Evolutionary conservation across 371 early-diverging fungal species (phyloP), one percentile per base, ranked within the genome.

Genomic region (Dichotomocladium elegans): DNA sequence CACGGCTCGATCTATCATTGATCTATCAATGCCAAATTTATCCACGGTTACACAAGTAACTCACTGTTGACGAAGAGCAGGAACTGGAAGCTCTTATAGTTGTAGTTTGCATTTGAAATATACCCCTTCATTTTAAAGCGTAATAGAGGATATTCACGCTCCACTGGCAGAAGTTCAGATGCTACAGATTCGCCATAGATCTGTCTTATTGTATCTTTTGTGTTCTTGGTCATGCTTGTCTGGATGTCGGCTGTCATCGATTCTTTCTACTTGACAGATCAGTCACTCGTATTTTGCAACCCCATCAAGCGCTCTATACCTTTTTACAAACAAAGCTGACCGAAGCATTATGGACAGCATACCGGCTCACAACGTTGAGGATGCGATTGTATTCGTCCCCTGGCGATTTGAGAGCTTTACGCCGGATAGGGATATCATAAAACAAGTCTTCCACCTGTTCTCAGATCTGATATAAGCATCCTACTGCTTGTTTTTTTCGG

Each of bases 61-160:
- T 50, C 82, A 88, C 89, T 83, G 67, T 99, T 99, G 63, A 99
- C 95, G 62, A 99, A 99, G 10, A 98, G 66, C 2, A 98, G 64
- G 44, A 98, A 83, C 1, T 69, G 74, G 59, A 87, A 77, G 58
- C 87, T 86, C 55, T 90, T 92, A 57, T 80, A 79, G 47, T 74
- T 84, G 66, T 86, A 93, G 47, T 94, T 89, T 12, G 94, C 89
- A 58, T 93, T 90, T 4, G 93, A 85, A 3, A 94, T 74, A 50
- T 79, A 74, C 14, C 90, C 94, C 8, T 79, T 74, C 56, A 85
- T 64, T 35, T 76, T 78, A 43, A 84, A 80, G 4, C 77, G 77
- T 7, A 83, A 59, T 6, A 60, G 45, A 1, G 68, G 66, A 41
- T 69, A 66, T 17, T 66, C 55, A 33, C 74, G 44, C 28, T 80